Percentiles rank a stretch among this genome's conserved stretches.
Evolutionary conservation across 306 rosid genomes (phyloP).

Genomic region (Carpinus viminea): DNA sequence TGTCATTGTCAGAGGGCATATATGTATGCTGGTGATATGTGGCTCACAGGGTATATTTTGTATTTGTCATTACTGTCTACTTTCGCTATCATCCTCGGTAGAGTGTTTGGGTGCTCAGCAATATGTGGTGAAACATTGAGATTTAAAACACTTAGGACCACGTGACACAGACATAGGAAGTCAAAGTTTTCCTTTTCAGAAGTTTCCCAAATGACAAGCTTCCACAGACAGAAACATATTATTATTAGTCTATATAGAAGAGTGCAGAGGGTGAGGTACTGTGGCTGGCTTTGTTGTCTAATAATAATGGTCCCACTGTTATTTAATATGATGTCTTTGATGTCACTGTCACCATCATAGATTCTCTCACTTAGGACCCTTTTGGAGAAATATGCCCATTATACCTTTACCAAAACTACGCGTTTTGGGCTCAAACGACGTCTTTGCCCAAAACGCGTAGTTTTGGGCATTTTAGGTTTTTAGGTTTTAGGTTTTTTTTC

Average conservation of each 20-base stretch:
- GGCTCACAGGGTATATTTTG: neutral
- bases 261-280: neutral
- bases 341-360: neutral
- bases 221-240: neutral
- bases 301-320: neutral
- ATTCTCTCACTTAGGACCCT: too few relatives aligned
- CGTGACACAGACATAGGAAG: neutral
- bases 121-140: neutral
- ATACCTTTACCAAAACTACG: too few relatives aligned
- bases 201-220: neutral
- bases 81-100: neutral
- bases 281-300: neutral
- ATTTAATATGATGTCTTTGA: neutral
- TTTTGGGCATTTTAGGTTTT: too few relatives aligned
- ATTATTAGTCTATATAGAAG: neutral
- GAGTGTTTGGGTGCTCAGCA: neutral
- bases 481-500: too few relatives aligned
- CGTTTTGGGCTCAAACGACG: too few relatives aligned
- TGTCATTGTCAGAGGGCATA: too few relatives aligned
- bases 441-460: too few relatives aligned
- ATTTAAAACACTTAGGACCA: neutral
- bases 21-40: neutral
- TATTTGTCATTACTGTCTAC: neutral
- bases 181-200: neutral
- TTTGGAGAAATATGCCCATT: too few relatives aligned